Percentiles rank a stretch among this genome's conserved stretches.
phyloP scores from a whole-genome alignment of 2,329 filamentous ascomycete species.

The Mycosphaerella sp. region DNA sequence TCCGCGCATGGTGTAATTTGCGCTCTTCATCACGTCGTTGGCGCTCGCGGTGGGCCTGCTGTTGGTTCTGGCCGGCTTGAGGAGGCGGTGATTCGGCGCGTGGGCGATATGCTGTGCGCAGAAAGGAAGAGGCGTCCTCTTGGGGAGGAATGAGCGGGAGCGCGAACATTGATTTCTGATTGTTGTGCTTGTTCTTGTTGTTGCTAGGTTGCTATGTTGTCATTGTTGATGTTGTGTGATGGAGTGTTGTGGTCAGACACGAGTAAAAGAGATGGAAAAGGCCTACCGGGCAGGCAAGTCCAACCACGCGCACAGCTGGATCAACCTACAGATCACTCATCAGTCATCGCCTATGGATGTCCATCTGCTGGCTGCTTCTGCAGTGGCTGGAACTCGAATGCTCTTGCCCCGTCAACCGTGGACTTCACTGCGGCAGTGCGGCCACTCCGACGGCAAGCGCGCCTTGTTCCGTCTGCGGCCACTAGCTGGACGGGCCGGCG shows the following conservation, averaged over 20 bases:
- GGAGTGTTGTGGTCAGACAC: background rate
- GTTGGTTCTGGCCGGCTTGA: conserved; percentile 20
- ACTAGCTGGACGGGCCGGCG: too few species aligned
- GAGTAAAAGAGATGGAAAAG: too few species aligned
- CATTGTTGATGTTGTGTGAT: background rate
- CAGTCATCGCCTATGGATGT: too few species aligned
- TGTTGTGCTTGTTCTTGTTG: background rate
- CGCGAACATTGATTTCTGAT: conserved; percentile 25
- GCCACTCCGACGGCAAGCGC: too few species aligned
- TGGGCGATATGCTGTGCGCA: conserved; percentile 25
- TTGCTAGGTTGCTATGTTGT: background rate
- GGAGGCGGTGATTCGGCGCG: conserved; percentile 27
- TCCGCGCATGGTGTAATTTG: conserved; percentile 39
- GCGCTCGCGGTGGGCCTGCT: conserved; percentile 28
- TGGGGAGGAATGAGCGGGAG: conserved; percentile 32
- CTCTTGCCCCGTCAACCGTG: too few species aligned
- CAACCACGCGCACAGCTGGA: too few species aligned
- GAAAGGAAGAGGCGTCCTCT: conserved; percentile 26
- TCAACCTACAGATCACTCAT: too few species aligned
- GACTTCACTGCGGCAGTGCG: too few species aligned
- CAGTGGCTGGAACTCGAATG: too few species aligned
- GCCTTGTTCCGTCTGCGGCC: too few species aligned
- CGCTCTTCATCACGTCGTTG: conserved; percentile 32
- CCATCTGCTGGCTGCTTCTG: too few species aligned
- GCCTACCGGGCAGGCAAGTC: too few species aligned